Evolutionary conservation across 2,329 filamentous ascomycete species (phyloP), one percentile per base, ranked within the genome.

Genomic region (Botryosphaeria agaves): DNA sequence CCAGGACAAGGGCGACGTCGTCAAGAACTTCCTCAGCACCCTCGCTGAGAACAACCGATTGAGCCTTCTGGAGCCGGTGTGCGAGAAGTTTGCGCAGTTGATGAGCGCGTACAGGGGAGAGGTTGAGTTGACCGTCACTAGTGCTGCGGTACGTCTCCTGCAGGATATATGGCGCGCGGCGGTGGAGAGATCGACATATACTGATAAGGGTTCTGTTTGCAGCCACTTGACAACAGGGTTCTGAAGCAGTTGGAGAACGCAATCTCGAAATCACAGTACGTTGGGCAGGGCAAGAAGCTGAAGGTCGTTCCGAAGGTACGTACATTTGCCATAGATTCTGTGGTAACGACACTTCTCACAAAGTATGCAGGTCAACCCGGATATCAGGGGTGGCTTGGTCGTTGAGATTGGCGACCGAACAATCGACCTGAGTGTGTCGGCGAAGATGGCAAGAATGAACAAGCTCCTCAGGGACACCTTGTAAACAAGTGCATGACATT

Each of bases 371-470:
- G 80, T 95, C 59, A 89, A 93, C 72, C 71, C 87, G 38, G 87
- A 95, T 35, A 87, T 98, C 52, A 62, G 91, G 43, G 89, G 89
- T 43, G 89, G 89, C 38, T 75, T 98, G 44, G 62, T 98, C 42
- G 87, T 98, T 52, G 87, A 95, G 66, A 79, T 95, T 45, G 87
- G 85, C 51, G 87, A 95, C 70, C 80, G 87, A 54, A 95, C 87
- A 57, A 93, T 98, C 54, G 89, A 98, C 63, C 78, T 94, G 46
- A 89, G 79, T 61, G 85, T 98, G 51, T 87, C 87, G 29, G 69
- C 80, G 56, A 91, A 87, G 72, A 78, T 98, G 61, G 72, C 81
- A 57, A 92, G 84, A 75, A 82, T 98, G 73, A 98, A 98, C 82
- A 98, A 95, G 78, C 76, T 93, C 57, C 79, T 98, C 55, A 85